Percentiles rank a stretch among this genome's conserved stretches.
Evolutionary conservation across 345 rosid genomes (phyloP).

Genomic region (Pistacia integerrima): DNA sequence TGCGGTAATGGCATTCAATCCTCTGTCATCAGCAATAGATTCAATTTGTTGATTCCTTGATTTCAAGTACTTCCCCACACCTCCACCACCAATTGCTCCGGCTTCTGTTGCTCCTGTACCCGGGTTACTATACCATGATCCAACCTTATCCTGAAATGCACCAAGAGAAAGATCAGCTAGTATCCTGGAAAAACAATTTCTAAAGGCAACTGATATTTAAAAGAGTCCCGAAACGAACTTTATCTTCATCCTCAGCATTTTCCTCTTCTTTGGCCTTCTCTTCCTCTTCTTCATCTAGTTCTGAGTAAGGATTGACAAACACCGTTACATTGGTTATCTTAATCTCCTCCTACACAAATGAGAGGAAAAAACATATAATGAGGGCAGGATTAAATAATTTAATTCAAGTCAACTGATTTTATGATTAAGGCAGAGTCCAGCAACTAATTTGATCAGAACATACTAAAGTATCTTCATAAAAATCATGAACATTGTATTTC

Average conservation of each 20-base stretch:
- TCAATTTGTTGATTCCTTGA: constrained; percentile 48
- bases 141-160: constrained; percentile 66
- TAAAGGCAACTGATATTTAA: background rate
- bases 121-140: constrained; percentile 95
- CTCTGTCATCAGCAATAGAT: constrained; percentile 34
- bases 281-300: constrained; percentile 73
- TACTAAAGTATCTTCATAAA: background rate
- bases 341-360: constrained; percentile 73
- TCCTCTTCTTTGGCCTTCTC: constrained; percentile 64
- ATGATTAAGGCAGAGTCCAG: background rate
- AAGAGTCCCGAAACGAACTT: constrained; percentile 32
- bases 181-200: background rate
- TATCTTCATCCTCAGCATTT: constrained; percentile 59
- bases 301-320: constrained; percentile 85
- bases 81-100: constrained; percentile 48
- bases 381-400: background rate
- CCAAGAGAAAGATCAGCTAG: constrained; percentile 14
- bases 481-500: background rate
- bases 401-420: background rate
- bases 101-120: constrained; percentile 61
- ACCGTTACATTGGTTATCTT: constrained; percentile 71
- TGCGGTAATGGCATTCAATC: constrained; percentile 31
- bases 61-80: constrained; percentile 81
- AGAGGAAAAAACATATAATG: constrained; percentile 12
- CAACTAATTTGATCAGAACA: background rate